A percentile compares a stretch with the other conserved stretches of the same genome.
These are phyloP conservation scores for Nowakowskiella sp. DNA, from an alignment of 192 early-diverging fungal species.

Conservation along the genomic window DNA sequence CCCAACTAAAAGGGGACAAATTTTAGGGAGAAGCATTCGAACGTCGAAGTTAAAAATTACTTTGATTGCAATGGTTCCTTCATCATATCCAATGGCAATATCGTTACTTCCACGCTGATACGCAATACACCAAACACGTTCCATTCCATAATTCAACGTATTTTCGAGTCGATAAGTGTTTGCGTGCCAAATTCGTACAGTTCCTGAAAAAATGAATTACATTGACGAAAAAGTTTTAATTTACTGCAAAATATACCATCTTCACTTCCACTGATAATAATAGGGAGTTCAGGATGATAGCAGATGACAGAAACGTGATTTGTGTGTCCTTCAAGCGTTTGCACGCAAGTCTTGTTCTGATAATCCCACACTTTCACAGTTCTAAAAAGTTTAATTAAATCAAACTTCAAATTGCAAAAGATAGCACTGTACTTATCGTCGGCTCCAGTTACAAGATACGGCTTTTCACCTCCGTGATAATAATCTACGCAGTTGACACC, in stretches of 20 bases:
- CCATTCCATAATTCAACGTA: conserved; percentile 95
- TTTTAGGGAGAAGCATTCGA: neutral
- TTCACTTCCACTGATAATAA: conserved; percentile 91
- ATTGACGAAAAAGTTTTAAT: conserved; percentile 1
- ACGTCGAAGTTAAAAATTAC: conserved; percentile 17
- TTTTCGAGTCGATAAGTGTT: conserved; percentile 95
- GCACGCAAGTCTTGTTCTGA: conserved; percentile 98
- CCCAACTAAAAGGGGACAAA: conserved; percentile 74
- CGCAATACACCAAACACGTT: conserved; percentile 92
- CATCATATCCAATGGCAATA: conserved; percentile 92
- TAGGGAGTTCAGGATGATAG: conserved; percentile 94
- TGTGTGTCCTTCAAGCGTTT: conserved; percentile 95
- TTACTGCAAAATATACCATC: conserved; percentile 50
- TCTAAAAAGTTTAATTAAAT: conserved; percentile 19
- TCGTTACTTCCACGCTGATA: conserved; percentile 81
- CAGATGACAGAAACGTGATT: conserved; percentile 85
- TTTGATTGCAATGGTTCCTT: conserved; percentile 92
- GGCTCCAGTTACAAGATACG: conserved; percentile 89
- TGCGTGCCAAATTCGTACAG: conserved; percentile 92
- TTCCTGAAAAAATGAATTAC: conserved; percentile 23
- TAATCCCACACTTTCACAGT: conserved; percentile 97
- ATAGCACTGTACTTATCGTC: conserved; percentile 67
- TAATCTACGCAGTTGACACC: conserved; percentile 98
- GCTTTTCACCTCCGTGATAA: conserved; percentile 96
- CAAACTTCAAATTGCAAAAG: neutral